Evolutionary conservation across 129 eudicot species (phyloP).

Genomic region (Centaurea solstitialis): DNA sequence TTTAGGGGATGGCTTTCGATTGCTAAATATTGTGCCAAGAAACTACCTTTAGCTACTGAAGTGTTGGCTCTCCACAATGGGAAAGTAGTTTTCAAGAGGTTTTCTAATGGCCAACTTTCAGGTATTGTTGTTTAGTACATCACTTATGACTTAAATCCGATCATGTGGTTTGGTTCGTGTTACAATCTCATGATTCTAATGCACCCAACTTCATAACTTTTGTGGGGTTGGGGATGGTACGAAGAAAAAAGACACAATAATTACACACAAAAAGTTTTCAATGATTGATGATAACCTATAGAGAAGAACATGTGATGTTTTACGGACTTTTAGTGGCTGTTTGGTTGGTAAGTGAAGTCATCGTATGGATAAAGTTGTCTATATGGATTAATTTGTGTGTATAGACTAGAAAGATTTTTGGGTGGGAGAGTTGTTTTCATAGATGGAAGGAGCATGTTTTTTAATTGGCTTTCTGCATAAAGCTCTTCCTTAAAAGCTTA

Average conservation of each 20-base stretch:
- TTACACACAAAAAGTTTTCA: neutral
- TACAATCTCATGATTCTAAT: conserved; percentile 11
- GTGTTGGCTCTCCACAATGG: conserved; percentile 83
- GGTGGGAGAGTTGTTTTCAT: no score
- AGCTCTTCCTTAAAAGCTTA: no score
- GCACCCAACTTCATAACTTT: neutral
- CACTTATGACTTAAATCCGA: conserved; percentile 1
- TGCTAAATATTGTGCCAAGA: conserved; percentile 88
- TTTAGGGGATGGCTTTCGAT: conserved; percentile 67
- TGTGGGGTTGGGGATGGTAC: neutral
- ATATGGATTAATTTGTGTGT: no score
- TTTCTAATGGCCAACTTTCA: conserved; percentile 43
- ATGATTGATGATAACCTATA: neutral
- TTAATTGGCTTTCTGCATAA: no score
- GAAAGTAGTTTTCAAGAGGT: conserved; percentile 74
- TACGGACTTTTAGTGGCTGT: neutral
- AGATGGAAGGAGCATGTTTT: no score
- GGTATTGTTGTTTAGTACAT: conserved; percentile 35
- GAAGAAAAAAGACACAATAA: neutral
- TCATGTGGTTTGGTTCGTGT: conserved; percentile 20
- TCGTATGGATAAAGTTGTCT: no score
- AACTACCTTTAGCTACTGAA: conserved; percentile 66
- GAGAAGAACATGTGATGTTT: neutral
- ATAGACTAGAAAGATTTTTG: no score
- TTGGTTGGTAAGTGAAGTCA: no score